These are phyloP conservation scores for Hemisphaericaspora xylanilytica DNA, from an alignment of 1,139 yeast genomes.

Conservation along the genomic window DNA sequence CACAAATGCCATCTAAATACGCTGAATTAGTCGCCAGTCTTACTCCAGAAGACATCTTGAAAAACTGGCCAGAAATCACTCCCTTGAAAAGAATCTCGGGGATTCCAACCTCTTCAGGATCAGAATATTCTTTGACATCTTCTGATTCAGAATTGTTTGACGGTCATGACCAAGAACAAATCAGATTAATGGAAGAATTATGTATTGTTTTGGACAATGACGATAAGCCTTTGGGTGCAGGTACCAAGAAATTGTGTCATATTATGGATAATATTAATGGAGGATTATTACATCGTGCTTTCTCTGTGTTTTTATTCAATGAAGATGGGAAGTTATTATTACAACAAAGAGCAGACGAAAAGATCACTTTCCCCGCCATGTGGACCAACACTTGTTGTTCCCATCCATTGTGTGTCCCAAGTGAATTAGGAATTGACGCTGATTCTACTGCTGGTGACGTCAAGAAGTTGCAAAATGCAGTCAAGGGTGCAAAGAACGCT, in stretches of 20 bases:
- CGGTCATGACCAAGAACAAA: slow-evolving; percentile 94
- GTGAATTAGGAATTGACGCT: slow-evolving; percentile 63
- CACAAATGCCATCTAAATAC: slow-evolving; percentile 28
- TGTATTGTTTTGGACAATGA: slow-evolving; percentile 90
- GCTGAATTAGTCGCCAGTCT: slow-evolving; percentile 54
- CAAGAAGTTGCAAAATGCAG: slow-evolving; percentile 46
- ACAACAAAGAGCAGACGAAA: slow-evolving; percentile 94
- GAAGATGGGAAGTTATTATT: slow-evolving; percentile 71
- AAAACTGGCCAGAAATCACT: slow-evolving; percentile 62
- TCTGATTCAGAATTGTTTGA: slow-evolving; percentile 45
- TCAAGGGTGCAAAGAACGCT: slow-evolving; percentile 79
- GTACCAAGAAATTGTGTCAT: slow-evolving; percentile 90
- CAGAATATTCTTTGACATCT: slow-evolving; percentile 13
- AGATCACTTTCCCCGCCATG: slow-evolving; percentile 91
- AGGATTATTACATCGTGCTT: slow-evolving; percentile 92
- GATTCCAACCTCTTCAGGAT: slow-evolving; percentile 36
- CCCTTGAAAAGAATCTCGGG: slow-evolving; percentile 52
- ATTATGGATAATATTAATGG: slow-evolving; percentile 79
- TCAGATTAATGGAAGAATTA: slow-evolving; percentile 91
- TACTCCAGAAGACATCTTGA: slow-evolving; percentile 47
- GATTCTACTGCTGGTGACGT: slow-evolving; percentile 34
- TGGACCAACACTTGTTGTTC: slow-evolving; percentile 99
- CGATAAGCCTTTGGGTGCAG: slow-evolving; percentile 88
- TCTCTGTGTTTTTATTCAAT: slow-evolving; percentile 88
- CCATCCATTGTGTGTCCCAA: slow-evolving; percentile 83